These are phyloP conservation scores for Neoboletus subvelutipes DNA, from an alignment of 768 basidiomycete genomes.

Conservation along the genomic window DNA sequence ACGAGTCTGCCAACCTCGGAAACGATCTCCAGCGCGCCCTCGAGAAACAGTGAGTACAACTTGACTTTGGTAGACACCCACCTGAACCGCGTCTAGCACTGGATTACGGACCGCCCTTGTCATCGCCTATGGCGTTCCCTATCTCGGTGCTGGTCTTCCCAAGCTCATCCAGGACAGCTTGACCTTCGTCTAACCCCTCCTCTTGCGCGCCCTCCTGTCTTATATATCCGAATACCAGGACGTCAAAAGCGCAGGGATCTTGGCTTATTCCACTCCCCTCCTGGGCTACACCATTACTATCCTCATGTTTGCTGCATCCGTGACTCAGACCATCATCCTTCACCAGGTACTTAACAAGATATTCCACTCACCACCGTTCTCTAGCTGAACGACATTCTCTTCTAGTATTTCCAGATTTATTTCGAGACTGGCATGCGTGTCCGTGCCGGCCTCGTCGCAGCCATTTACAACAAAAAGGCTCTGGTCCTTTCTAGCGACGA, in stretches of 20 bases:
- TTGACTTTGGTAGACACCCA: background rate
- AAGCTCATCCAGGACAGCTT: slow-evolving; percentile 82
- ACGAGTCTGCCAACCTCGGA: slow-evolving; percentile 72
- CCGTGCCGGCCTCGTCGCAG: slow-evolving; percentile 81
- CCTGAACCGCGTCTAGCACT: slow-evolving; percentile 38
- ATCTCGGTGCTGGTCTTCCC: slow-evolving; percentile 54
- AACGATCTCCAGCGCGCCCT: slow-evolving; percentile 58
- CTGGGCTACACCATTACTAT: slow-evolving; percentile 75
- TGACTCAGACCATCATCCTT: slow-evolving; percentile 75
- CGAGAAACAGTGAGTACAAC: slow-evolving; percentile 53
- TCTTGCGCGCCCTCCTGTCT: slow-evolving; percentile 72
- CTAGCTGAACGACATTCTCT: background rate
- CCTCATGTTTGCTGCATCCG: slow-evolving; percentile 62
- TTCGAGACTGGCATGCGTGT: slow-evolving; percentile 93
- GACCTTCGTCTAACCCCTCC: slow-evolving; percentile 83
- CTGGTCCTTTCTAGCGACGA: slow-evolving; percentile 86
- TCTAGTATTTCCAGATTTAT: slow-evolving; percentile 80
- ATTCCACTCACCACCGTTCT: background rate
- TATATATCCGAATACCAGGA: slow-evolving; percentile 81
- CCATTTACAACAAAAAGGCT: slow-evolving; percentile 80
- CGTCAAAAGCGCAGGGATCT: slow-evolving; percentile 33
- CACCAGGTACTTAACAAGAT: slow-evolving; percentile 65
- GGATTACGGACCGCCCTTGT: slow-evolving; percentile 74
- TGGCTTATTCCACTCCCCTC: slow-evolving; percentile 36
- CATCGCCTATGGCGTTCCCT: slow-evolving; percentile 77